A percentile compares a stretch with the other conserved stretches of the same genome.
These are phyloP conservation scores for Hypoxylon fragiforme DNA, from an alignment of 495 filamentous ascomycete genomes.

Conservation along the genomic window DNA sequence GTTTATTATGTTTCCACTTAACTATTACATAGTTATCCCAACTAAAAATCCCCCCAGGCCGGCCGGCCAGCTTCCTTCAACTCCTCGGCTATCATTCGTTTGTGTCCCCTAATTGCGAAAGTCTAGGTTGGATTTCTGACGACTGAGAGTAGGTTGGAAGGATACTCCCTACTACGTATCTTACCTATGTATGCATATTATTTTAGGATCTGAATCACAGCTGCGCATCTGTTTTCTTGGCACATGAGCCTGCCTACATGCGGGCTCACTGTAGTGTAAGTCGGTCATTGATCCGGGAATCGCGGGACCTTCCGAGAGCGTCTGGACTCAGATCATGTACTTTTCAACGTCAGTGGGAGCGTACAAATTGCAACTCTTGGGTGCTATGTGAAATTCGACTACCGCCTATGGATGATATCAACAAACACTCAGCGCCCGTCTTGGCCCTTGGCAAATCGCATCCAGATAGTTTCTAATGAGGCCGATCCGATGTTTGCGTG, in stretches of 20 bases:
- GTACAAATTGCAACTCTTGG: conserved; percentile 19
- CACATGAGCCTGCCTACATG: conserved; percentile 33
- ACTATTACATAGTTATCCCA: too few species aligned
- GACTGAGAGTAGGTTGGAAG: conserved; percentile 20
- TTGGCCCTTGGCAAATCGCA: conserved; percentile 34
- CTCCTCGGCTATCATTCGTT: conserved; percentile 6
- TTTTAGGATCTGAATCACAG: conserved; percentile 36
- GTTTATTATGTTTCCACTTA: too few species aligned
- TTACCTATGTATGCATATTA: conserved; percentile 33
- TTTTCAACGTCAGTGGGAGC: conserved; percentile 19
- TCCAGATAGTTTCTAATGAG: conserved; percentile 27
- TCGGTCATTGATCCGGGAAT: conserved; percentile 36
- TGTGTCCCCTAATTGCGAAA: conserved; percentile 15
- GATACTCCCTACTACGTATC: conserved; percentile 27
- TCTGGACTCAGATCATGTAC: conserved; percentile 7
- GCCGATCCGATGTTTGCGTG: conserved; percentile 24
- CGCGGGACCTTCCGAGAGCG: conserved; percentile 31
- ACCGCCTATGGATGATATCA: conserved; percentile 11
- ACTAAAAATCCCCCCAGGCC: too few species aligned
- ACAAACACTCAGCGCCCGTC: conserved; percentile 21
- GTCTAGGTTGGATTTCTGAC: conserved; percentile 19
- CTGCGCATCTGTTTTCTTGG: conserved; percentile 34
- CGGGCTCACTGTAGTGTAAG: conserved; percentile 36
- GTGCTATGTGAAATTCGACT: conserved; percentile 13
- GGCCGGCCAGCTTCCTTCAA: too few species aligned